Evolutionary conservation across 1,284 basidiomycete species (phyloP).

Genomic region (Tausonia pullulans): DNA sequence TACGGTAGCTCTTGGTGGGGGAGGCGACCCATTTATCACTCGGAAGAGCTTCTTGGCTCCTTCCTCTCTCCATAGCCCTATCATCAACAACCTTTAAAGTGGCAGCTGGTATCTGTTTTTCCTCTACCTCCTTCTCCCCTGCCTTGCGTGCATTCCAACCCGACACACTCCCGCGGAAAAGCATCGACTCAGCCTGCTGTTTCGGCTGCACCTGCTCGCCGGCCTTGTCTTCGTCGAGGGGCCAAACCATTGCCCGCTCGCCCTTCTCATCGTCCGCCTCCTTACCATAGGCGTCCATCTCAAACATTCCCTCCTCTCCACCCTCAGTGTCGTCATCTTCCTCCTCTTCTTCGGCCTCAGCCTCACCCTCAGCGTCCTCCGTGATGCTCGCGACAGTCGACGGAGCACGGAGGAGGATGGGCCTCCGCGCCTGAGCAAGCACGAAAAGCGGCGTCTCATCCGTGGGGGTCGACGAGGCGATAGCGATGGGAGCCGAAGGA

Average conservation of each 20-base stretch:
- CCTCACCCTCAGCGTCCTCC: not conserved
- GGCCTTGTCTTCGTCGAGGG: too few species aligned
- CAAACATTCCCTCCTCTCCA: not conserved
- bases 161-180: not conserved
- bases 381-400: not conserved
- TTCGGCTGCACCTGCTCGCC: too few species aligned
- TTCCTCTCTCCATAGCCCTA: too few species aligned
- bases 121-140: not conserved
- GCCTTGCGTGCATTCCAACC: not conserved
- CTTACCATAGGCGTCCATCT: not conserved
- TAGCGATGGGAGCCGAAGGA: too few species aligned
- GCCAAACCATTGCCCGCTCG: not conserved
- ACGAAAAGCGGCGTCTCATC: not conserved
- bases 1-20: too few species aligned
- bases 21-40: too few species aligned
- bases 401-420: too few species aligned
- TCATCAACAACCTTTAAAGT: too few species aligned
- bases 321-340: not conserved
- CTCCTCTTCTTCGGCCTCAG: not conserved
- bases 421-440: not conserved
- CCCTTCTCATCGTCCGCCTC: not conserved
- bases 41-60: too few species aligned
- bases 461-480: too few species aligned
- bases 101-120: too few species aligned
- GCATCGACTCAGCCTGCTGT: too few species aligned